Conservation (phyloP, 192 early-diverging fungal species). For the Coemansia asiatica region DNA sequence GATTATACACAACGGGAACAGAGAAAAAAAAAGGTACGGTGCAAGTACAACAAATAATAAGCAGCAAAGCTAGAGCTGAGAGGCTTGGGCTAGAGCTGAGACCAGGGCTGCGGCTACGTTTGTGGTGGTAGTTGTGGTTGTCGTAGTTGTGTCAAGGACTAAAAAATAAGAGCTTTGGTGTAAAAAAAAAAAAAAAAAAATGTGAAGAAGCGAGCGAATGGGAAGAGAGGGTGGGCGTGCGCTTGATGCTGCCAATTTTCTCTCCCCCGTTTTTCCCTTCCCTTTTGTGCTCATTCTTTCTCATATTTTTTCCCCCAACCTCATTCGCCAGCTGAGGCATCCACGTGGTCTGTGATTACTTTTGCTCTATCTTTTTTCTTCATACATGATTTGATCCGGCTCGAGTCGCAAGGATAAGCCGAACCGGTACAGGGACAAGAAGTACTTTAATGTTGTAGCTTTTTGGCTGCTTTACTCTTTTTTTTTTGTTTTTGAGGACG, state of each 20-base stretch:
- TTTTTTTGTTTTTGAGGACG: background rate
- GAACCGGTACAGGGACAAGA: background rate
- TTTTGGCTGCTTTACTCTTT: background rate
- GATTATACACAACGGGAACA: background rate
- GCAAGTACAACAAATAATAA: background rate
- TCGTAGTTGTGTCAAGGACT: background rate
- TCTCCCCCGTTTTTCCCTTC: no score
- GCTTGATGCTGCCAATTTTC: background rate
- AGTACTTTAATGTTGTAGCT: background rate
- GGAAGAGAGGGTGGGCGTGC: slow-evolving; percentile 13
- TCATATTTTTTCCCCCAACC: slow-evolving; percentile 1
- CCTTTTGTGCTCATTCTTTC: background rate
- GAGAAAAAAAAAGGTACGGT: background rate
- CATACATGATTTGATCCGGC: background rate
- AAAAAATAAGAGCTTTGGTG: background rate
- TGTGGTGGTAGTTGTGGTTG: background rate
- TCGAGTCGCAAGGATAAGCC: background rate
- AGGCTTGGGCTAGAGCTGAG: no score
- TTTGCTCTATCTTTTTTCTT: background rate
- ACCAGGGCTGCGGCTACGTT: background rate
- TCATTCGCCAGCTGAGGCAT: slow-evolving; percentile 9
- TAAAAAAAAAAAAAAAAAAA: slow-evolving; percentile 3
- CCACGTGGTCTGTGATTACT: slow-evolving; percentile 1
- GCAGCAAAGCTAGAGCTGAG: background rate
- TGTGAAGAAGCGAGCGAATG: slow-evolving; percentile 16